Base-by-base conservation (phyloP, 2,329 filamentous ascomycete species). In the Trichoderma arundinaceum region DNA sequence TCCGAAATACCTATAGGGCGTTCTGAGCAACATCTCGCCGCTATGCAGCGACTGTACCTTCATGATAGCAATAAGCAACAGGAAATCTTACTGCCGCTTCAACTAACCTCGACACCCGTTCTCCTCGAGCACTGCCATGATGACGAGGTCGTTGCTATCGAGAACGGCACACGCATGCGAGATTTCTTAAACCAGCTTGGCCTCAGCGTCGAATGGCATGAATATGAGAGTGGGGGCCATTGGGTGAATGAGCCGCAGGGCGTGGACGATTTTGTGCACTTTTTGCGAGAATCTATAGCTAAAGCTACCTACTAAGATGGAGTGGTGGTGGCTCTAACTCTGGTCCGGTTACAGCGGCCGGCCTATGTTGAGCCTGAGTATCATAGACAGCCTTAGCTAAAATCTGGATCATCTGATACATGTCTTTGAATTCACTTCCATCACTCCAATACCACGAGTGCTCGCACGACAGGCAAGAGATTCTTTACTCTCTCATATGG, bases 21-120 rank as follows among this genome's bases (percentile, higher is more conserved):
- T 13, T 2, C 13, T 35, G n/a, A 2, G 17, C 46, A 52, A n/a
- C 38, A 43, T 13, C 13, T 38, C 1, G 56, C 43, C 0, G 56
- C 32, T 15, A 52, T 61, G 58, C 48, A 52, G 48, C 46, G 22
- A 52, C n/a, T 61, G n/a, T 61, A 61, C 28, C 9, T 43, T 19
- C n/a, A 13, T 12, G 48, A 19, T n/a, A 13, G 33, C n/a, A 19
- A 52, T 4, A 32, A 12, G 13, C 41, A 58, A 4, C 39, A 58
- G 12, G 32, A 8, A n/a, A 3, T 7, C 17, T 28, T n/a, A 10
- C 33, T 38, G 41, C 35, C 4, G 17, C 4, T 33, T 28, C 58
- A 52, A 10, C 22, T 61, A 10, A 35, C 4, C 10, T 52, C 58
- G 12, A 52, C 58, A 17, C 58, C 46, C 32, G n/a, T 61, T 32